Conservation (phyloP, 148 eudicot species). For the Limonium bicolor region DNA sequence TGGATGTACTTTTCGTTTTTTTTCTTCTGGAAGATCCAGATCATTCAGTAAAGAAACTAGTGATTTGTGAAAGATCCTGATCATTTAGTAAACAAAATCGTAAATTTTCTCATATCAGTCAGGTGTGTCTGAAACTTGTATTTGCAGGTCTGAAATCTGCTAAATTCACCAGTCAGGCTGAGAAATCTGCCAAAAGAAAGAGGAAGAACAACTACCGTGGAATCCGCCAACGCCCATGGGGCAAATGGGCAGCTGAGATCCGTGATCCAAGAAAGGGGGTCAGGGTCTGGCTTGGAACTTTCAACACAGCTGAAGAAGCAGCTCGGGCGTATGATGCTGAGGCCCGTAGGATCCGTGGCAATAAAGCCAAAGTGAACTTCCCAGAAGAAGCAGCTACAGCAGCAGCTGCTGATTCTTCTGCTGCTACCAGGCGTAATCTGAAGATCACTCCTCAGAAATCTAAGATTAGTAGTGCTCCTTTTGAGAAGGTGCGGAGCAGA, state of each 20-base stretch:
- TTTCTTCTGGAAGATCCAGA: too few relatives aligned
- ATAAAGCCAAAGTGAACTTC: slow-evolving; percentile 90
- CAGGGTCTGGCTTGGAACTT: slow-evolving; percentile 98
- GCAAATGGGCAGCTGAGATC: slow-evolving; percentile 99
- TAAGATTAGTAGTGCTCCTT: too few relatives aligned
- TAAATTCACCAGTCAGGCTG: slow-evolving; percentile 33
- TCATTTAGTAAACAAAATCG: too few relatives aligned
- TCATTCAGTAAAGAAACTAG: too few relatives aligned
- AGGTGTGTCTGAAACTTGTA: neutral
- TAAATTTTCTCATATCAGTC: too few relatives aligned
- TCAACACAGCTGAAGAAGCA: slow-evolving; percentile 97
- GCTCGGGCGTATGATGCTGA: slow-evolving; percentile 95
- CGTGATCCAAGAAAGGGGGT: slow-evolving; percentile 96
- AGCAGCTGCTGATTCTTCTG: slow-evolving; percentile 10
- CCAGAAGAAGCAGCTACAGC: slow-evolving; percentile 20
- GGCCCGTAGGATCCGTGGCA: slow-evolving; percentile 89
- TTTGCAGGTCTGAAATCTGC: slow-evolving; percentile 28
- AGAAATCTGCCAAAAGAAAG: slow-evolving; percentile 60
- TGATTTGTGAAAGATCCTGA: too few relatives aligned
- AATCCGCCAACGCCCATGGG: slow-evolving; percentile 98
- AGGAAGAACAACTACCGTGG: slow-evolving; percentile 91
- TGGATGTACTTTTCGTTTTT: too few relatives aligned
- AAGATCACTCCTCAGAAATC: slow-evolving; percentile 23
- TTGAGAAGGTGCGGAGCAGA: slow-evolving; percentile 15
- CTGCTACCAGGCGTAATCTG: slow-evolving; percentile 22